Conservation (phyloP, 2,329 filamentous ascomycete species). For the Xylogone sp. region DNA sequence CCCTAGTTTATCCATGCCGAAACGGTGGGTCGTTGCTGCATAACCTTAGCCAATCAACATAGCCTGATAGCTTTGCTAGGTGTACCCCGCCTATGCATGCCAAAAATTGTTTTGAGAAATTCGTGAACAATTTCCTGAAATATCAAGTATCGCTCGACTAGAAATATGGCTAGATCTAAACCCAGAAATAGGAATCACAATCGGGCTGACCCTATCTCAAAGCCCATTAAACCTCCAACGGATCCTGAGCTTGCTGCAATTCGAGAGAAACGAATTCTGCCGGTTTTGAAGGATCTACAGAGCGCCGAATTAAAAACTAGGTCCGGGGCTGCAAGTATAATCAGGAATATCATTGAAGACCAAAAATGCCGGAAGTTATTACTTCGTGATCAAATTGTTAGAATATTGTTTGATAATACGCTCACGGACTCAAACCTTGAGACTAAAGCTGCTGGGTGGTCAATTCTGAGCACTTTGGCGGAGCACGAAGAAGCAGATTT, state of each 20-base stretch:
- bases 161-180: constrained; percentile 54
- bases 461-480: constrained; percentile 57
- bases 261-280: constrained; percentile 59
- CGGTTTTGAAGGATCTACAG: constrained; percentile 57
- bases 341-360: constrained; percentile 61
- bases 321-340: constrained; percentile 53
- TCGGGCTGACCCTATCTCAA: constrained; percentile 52
- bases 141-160: background rate
- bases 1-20: background rate
- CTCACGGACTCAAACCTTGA: constrained; percentile 60
- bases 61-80: background rate
- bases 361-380: constrained; percentile 60
- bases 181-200: constrained; percentile 48
- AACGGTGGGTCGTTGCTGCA: no score
- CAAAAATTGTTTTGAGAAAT: background rate
- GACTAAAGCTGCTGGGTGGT: constrained; percentile 64
- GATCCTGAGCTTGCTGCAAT: constrained; percentile 62
- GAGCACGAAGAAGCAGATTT: constrained; percentile 64
- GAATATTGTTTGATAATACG: constrained; percentile 59
- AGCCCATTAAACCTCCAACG: constrained; percentile 55
- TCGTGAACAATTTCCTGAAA: background rate
- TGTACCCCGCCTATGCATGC: background rate
- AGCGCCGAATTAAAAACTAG: constrained; percentile 57
- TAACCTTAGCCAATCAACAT: background rate
- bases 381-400: constrained; percentile 62